Evolutionary conservation across 2,329 filamentous ascomycete species (phyloP), one percentile per base, ranked within the genome.

Genomic region (Chrysoporthe austroafricana): DNA sequence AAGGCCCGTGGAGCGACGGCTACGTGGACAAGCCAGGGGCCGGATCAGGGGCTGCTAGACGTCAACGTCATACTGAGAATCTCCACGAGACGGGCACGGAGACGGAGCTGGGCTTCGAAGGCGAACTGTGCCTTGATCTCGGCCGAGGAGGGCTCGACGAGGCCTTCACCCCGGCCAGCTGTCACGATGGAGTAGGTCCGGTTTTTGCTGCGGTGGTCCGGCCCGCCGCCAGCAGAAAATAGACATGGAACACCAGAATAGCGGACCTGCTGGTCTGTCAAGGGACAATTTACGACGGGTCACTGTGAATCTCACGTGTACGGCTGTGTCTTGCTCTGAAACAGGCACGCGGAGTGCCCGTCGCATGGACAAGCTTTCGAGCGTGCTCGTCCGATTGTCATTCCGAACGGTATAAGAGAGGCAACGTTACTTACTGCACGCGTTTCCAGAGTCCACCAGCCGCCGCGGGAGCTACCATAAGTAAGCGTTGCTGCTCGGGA

Each of bases 31-130:
- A 60, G n/a, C 36, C 26, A n/a, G 58, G 58, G 58, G 42, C 39
- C 32, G 44, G 36, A 26, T 48, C 50, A 46, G 36, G 48, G 18
- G n/a, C 21, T 54, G 5, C 11, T 21, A 21, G 21, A 42, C 9
- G 65, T 39, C 60, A 62, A 66, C 66, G 66, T 64, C 66, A 67
- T 58, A 16, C 48, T 21, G 39, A 11, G 9, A 43, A 2, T 32
- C 18, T 43, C 8, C 57, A 56, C 46, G 54, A 48, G 61, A 26
- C 16, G 46, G 43, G 26, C 26, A 26, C 16, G 26, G 39, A 21
- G 52, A 58, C 26, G 42, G 50, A 63, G 50, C 60, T 48, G 26
- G 50, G 50, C 50, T n/a, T 42, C 26, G 36, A 56, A 42, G 64
- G 44, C 21, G 60, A 59, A 59, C 36, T 61, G 57, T 66, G 57